Percentiles rank a stretch among this genome's conserved stretches.
Evolutionary conservation across 257 asterid genomes (phyloP).

Genomic region (Solanum pennellii): DNA sequence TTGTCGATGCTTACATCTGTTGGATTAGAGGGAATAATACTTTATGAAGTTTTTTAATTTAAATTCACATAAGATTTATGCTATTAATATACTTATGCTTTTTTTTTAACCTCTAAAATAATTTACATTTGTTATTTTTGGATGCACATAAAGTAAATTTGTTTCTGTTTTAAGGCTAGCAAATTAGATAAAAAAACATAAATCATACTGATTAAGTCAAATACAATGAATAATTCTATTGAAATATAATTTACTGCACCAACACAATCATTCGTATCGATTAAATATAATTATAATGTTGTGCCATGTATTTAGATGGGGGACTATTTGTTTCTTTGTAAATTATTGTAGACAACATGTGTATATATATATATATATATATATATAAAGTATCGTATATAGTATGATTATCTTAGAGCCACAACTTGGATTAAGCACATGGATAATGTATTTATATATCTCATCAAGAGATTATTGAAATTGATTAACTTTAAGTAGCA

Average conservation of each 20-base stretch:
- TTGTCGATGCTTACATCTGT: background rate
- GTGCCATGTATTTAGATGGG: background rate
- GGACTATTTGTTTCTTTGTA: constrained; percentile 18
- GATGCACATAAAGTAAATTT: too few relatives aligned
- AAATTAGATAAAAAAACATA: too few relatives aligned
- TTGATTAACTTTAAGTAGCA: background rate
- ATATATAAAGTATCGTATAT: background rate
- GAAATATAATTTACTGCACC: too few relatives aligned
- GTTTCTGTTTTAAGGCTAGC: background rate
- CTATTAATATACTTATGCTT: too few relatives aligned
- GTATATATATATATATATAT: background rate
- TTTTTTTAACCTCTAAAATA: too few relatives aligned
- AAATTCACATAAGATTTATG: background rate
- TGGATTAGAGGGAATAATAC: background rate
- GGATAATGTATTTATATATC: background rate
- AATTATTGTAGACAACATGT: background rate
- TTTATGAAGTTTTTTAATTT: too few relatives aligned
- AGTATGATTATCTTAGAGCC: background rate
- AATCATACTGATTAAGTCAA: fast-evolving
- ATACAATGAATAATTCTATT: too few relatives aligned
- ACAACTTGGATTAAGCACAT: background rate
- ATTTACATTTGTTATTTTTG: too few relatives aligned
- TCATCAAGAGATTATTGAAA: background rate
- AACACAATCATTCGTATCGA: background rate
- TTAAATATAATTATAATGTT: background rate